Conservation (phyloP, 352 stramenopile genomes). For the Globisporangium echinulatum region DNA sequence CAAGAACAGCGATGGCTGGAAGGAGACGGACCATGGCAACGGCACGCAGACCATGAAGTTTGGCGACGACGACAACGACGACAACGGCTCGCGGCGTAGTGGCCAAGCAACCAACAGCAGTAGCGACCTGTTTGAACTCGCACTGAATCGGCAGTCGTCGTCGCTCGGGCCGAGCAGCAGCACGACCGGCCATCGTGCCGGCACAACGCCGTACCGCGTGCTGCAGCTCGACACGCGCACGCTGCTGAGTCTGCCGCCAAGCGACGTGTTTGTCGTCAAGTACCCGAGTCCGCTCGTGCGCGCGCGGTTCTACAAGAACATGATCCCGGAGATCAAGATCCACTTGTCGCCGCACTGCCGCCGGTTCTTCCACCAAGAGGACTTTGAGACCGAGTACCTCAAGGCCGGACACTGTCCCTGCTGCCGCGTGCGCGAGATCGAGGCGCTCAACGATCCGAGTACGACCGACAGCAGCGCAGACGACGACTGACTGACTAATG, state of each 20-base stretch:
- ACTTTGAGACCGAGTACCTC: slow-evolving; percentile 94
- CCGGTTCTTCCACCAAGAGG: slow-evolving; percentile 93
- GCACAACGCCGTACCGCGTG: slow-evolving; percentile 53
- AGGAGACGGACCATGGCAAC: slow-evolving; percentile 50
- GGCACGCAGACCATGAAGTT: slow-evolving; percentile 81
- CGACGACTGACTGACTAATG: slow-evolving; percentile 9
- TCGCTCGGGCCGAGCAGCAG: slow-evolving; percentile 22
- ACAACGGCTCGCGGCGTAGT: background rate
- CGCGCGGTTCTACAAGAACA: slow-evolving; percentile 87
- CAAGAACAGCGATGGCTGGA: slow-evolving; percentile 35
- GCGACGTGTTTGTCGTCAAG: slow-evolving; percentile 85
- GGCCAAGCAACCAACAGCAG: slow-evolving; percentile 2
- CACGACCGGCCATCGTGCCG: slow-evolving; percentile 35
- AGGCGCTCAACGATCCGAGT: slow-evolving; percentile 10
- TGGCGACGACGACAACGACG: slow-evolving; percentile 45
- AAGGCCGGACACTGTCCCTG: slow-evolving; percentile 85
- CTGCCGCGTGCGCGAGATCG: slow-evolving; percentile 64
- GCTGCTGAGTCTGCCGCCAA: slow-evolving; percentile 60
- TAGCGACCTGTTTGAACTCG: slow-evolving; percentile 71
- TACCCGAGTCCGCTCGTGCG: slow-evolving; percentile 55
- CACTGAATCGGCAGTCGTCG: slow-evolving; percentile 80
- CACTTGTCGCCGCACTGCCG: slow-evolving; percentile 86
- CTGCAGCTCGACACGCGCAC: slow-evolving; percentile 75
- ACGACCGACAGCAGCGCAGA: background rate
- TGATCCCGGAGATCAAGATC: slow-evolving; percentile 92